Evolutionary conservation across 2,329 filamentous ascomycete genomes (phyloP), one percentile per base, ranked within the genome.

Genomic region (Metarhizium robertsii): DNA sequence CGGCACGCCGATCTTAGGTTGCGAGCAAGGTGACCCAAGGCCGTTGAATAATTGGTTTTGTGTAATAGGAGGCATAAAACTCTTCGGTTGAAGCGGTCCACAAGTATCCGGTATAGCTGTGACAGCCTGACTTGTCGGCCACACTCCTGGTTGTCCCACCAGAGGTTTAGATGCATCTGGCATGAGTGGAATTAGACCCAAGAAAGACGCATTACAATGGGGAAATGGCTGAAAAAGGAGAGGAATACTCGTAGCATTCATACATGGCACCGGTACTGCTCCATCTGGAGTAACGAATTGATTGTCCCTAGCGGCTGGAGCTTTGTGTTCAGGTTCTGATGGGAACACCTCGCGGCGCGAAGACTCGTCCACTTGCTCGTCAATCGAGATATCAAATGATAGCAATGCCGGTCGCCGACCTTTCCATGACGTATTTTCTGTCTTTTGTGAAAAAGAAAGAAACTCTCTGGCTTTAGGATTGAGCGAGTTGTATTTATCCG

Each of bases 391-490:
- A 11, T 46, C 43, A 11, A 30, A 48, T 30, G 25, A 30, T 6
- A n/a, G 20, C 45, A 48, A 48, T 14, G 20, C 45, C 8, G 45
- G 45, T 14, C 20, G 18, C 11, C 45, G 45, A 11, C 16, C 25
- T 30, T 29, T 30, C 10, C 20, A n/a, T 30, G 10, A 3, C 30
- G 18, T 2, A 45, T 20, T 30, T 52, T 36, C 16, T 29, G 6
- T 11, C 42, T 47, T n/a, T 25, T 38, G 40, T n/a, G 52, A 49
- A 3, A 57, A 58, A 0, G 60, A 60, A 2, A 59, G 40, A 18
- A 61, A 61, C 40, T 61, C 60, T 34, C 60, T 53, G 11, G 60
- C 59, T 36, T 58, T 61, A 7, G 60, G 60, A 25, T 61, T 61
- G n/a, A 60, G 50, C 18, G 54, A 47, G 29, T 54, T 54, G n/a